phyloP scores from a whole-genome alignment of 371 early-diverging fungal genomes.

The Chytridium lagenaria region DNA sequence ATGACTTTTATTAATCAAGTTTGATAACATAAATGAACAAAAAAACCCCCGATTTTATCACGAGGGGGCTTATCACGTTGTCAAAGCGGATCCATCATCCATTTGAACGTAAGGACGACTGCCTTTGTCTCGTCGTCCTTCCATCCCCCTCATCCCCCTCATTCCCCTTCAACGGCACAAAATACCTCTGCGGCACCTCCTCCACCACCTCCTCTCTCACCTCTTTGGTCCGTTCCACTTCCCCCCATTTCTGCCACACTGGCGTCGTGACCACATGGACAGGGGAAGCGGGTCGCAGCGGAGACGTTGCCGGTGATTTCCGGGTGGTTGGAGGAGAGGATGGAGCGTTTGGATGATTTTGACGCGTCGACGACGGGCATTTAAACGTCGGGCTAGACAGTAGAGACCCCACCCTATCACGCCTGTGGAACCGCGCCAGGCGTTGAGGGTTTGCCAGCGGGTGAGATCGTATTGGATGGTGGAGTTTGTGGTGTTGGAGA shows the following conservation, averaged over 20 bases:
- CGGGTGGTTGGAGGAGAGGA: background rate
- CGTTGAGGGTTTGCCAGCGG: conserved; percentile 27
- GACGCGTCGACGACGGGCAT: background rate
- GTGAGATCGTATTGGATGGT: conserved; percentile 21
- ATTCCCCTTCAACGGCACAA: background rate
- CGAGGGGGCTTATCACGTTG: no score
- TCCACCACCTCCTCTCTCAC: background rate
- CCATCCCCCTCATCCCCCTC: background rate
- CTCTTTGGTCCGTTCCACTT: background rate
- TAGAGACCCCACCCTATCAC: conserved; percentile 27
- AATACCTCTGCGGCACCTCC: background rate
- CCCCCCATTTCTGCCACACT: background rate
- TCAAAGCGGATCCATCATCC: no score
- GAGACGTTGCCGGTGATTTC: background rate
- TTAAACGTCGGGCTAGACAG: conserved; percentile 22
- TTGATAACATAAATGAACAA: no score
- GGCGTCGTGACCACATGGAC: no score
- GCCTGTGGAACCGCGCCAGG: conserved; percentile 25
- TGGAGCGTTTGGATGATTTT: background rate
- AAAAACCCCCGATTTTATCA: no score
- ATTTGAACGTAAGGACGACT: no score
- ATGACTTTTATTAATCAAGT: no score
- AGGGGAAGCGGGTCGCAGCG: no score
- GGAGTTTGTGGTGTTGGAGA: background rate
- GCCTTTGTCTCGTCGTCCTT: background rate